Evolutionary conservation across 2,329 filamentous ascomycete genomes (phyloP), one percentile per base, ranked within the genome.

Genomic region (Claviceps sp.): DNA sequence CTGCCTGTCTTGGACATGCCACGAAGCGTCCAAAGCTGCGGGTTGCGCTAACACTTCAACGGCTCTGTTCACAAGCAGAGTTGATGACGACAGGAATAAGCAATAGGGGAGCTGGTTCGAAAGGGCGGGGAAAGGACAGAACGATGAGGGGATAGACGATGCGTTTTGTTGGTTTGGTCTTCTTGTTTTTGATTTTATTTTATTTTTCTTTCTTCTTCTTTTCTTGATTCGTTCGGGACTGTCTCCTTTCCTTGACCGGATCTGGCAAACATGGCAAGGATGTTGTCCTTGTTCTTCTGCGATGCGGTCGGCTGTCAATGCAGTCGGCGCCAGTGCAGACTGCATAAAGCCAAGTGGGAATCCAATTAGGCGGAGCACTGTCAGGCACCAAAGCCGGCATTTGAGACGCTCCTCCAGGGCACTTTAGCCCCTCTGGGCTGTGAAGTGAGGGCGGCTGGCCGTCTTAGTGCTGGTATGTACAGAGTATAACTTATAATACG

Each of bases 261-360:
- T 54, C 46, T 20, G 50, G 53, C 50, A 54, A 47, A 47, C 16
- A 37, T 22, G 50, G 52, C 44, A 54, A 47, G 50, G 20, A 22
- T 22, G 50, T 50, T 42, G 44, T 48, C 46, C 34, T 47, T 14
- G 52, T 47, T 26, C 49, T 43, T 26, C 49, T 43, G 30, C 11
- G 51, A 38, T 47, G 51, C 41, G 42, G 37, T 42, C 41, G 48
- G 48, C 52, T 50, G 45, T 53, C 41, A 42, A 53, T 53, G 52
- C 52, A 52, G 53, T 52, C 42, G 37, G 7, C 50, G 37, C 49
- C 40, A 49, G 14, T 44, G 13, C 42, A 26, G 7, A 47, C 37
- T 50, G 50, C 49, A 51, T 51, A 40, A 53, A 48, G 22, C 52
- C 48, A 51, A 46, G 46, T 51, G 52, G 48, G 37, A 54, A 54